Conservation (phyloP, 768 basidiomycete species). For the Termitomyces sp. region DNA sequence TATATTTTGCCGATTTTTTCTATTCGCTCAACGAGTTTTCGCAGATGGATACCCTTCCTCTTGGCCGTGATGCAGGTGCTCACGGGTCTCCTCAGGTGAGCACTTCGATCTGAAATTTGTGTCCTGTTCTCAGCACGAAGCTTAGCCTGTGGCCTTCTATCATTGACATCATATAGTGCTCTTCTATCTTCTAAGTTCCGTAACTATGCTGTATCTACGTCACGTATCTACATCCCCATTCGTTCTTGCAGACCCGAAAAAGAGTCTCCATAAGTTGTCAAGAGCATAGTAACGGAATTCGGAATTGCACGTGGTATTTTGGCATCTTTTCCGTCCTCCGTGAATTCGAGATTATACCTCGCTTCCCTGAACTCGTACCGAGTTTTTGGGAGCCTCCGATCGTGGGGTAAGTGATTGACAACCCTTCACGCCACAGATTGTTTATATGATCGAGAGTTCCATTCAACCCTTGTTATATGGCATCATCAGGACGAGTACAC, state of each 20-base stretch:
- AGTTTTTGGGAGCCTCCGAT: conserved; percentile 1
- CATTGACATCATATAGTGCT: conserved; percentile 34
- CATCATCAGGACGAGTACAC: neutral
- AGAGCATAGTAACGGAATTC: neutral
- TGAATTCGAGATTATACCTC: neutral
- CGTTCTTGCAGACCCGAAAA: neutral
- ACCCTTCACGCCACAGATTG: neutral
- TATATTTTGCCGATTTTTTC: neutral
- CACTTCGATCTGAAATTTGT: neutral
- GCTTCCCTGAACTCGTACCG: conserved; percentile 1
- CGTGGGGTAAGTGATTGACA: conserved; percentile 2
- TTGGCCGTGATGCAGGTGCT: conserved; percentile 38
- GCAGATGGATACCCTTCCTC: conserved; percentile 43
- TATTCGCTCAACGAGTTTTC: neutral
- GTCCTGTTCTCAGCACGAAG: neutral
- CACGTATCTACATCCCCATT: neutral
- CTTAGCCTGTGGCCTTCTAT: conserved; percentile 39
- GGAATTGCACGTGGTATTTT: conserved; percentile 1
- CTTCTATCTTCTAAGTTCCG: neutral
- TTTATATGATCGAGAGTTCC: neutral
- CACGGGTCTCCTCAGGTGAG: conserved; percentile 36
- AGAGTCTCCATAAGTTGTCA: neutral
- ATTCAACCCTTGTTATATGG: neutral
- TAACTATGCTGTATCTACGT: conserved; percentile 2
- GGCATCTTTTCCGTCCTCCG: neutral